phyloP scores from a whole-genome alignment of 768 basidiomycete species.

The Boletus coccyginus region DNA sequence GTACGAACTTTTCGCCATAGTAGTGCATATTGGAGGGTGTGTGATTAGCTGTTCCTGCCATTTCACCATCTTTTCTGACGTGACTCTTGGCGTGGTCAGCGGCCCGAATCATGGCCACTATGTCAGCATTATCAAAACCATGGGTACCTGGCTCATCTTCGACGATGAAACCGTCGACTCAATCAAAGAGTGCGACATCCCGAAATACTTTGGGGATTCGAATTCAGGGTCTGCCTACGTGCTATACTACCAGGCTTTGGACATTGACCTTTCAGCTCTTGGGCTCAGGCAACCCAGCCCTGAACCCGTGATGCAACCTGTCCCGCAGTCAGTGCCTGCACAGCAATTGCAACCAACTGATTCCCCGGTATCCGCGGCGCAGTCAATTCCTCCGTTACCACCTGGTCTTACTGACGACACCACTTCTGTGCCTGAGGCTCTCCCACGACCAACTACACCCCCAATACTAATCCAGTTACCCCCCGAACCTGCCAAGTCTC shows the following conservation, averaged over 20 bases:
- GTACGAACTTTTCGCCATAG: slow-evolving; percentile 93
- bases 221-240: slow-evolving; percentile 90
- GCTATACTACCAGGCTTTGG: slow-evolving; percentile 92
- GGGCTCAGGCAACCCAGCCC: slow-evolving; percentile 51
- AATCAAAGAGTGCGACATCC: slow-evolving; percentile 86
- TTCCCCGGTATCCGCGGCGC: slow-evolving; percentile 25
- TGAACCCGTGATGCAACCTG: slow-evolving; percentile 17
- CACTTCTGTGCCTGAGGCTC: slow-evolving; percentile 11
- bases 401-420: slow-evolving; percentile 37
- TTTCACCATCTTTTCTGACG: slow-evolving; percentile 8
- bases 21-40: slow-evolving; percentile 98
- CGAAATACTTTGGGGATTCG: slow-evolving; percentile 92
- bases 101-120: slow-evolving; percentile 99
- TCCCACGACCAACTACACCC: slow-evolving; percentile 19
- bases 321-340: slow-evolving; percentile 12
- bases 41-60: slow-evolving; percentile 35
- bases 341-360: slow-evolving; percentile 17
- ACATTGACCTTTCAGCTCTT: slow-evolving; percentile 71
- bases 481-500: slow-evolving; percentile 18
- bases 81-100: slow-evolving; percentile 39
- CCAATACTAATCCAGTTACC: slow-evolving; percentile 19
- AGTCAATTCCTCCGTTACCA: slow-evolving; percentile 30
- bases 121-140: slow-evolving; percentile 88
- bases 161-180: slow-evolving; percentile 93
- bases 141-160: slow-evolving; percentile 85